Percentiles rank a stretch among this genome's conserved stretches.
Conservation (phyloP, 164 flowering plant species). For the Nymphaea thermarum region DNA sequence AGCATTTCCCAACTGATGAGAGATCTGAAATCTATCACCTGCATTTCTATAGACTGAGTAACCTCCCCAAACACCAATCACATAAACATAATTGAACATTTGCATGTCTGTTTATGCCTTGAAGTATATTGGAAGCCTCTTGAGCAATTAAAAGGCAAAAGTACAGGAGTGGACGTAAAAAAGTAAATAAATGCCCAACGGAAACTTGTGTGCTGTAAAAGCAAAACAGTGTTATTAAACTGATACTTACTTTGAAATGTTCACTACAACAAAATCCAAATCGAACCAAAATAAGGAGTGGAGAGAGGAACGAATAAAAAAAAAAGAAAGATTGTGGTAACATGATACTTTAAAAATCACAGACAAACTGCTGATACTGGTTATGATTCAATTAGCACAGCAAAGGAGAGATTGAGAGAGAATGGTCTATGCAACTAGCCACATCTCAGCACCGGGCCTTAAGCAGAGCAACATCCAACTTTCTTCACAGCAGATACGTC, state of each 20-base stretch:
- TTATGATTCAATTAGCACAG: not conserved
- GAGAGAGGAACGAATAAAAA: not conserved
- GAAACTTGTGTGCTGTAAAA: not conserved
- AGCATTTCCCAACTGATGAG: too few species aligned
- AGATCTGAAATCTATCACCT: too few species aligned
- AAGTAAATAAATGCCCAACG: not conserved
- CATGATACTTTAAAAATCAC: not conserved
- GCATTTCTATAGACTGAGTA: too few species aligned
- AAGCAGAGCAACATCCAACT: slow-evolving; percentile 58
- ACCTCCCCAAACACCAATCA: too few species aligned
- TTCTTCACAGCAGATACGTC: slow-evolving; percentile 78
- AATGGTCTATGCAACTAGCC: not conserved
- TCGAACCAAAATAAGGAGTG: not conserved
- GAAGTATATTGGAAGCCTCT: too few species aligned
- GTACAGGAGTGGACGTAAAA: too few species aligned
- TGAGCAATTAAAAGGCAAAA: too few species aligned
- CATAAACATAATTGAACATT: too few species aligned
- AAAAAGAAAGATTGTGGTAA: not conserved
- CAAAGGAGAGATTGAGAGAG: not conserved
- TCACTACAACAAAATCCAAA: not conserved
- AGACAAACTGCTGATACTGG: not conserved
- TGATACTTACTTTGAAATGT: not conserved
- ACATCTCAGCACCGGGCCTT: not conserved
- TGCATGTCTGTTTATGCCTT: too few species aligned
- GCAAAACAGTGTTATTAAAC: not conserved